Percentiles rank a stretch among this genome's conserved stretches.
These are phyloP conservation scores for Suillus ampliporus DNA, from an alignment of 768 basidiomycete genomes.

Conservation along the genomic window DNA sequence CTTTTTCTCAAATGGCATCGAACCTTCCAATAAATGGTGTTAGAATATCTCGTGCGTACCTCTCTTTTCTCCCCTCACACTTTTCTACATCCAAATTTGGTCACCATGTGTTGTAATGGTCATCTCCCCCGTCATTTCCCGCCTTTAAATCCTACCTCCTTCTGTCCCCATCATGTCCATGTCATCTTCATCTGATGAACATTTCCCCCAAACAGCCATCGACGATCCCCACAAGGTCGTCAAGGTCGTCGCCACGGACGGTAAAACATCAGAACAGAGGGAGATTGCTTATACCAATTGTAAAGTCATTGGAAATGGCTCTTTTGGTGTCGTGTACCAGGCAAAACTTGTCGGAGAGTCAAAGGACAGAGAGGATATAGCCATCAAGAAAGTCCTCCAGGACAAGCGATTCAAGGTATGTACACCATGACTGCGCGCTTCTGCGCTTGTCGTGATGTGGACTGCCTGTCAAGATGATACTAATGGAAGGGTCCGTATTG, in stretches of 20 bases:
- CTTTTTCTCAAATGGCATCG: constrained; percentile 58
- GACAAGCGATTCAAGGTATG: constrained; percentile 99
- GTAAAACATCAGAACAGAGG: constrained; percentile 87
- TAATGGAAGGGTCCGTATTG: constrained; percentile 14
- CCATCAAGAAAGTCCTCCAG: constrained; percentile 99
- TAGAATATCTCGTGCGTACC: constrained; percentile 80
- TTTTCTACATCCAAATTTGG: constrained; percentile 35
- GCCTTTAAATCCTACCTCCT: constrained; percentile 45
- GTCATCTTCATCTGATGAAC: constrained; percentile 30
- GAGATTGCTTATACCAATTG: constrained; percentile 95
- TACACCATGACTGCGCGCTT: constrained; percentile 15
- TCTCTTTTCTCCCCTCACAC: constrained; percentile 17
- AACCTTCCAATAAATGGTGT: constrained; percentile 88
- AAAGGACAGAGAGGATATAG: constrained; percentile 81
- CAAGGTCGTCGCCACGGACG: constrained; percentile 93
- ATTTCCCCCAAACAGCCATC: constrained; percentile 56
- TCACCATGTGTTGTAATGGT: constrained; percentile 26
- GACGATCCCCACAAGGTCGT: constrained; percentile 98
- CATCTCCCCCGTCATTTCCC: constrained; percentile 26
- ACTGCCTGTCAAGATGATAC: constrained; percentile 10
- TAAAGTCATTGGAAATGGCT: constrained; percentile 99
- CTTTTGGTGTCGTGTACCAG: constrained; percentile 98
- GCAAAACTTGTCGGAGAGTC: constrained; percentile 79
- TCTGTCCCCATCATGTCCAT: constrained; percentile 33
- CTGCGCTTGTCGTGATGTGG: background rate